Evolutionary conservation across 2,329 filamentous ascomycete species (phyloP).

Genomic region (Orbilia ellipsospora): DNA sequence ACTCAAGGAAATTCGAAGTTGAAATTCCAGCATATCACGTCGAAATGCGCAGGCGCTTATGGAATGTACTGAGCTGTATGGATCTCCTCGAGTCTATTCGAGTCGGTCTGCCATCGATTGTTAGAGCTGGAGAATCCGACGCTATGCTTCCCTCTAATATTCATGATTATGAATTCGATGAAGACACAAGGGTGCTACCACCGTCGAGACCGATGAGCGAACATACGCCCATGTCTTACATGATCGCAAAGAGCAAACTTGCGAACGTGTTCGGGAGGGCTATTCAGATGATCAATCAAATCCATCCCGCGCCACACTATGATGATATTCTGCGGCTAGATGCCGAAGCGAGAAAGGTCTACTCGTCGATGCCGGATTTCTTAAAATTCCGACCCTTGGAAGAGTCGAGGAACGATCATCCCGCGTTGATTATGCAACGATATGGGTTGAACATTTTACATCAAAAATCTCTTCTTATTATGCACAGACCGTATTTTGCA

Average conservation of each 20-base stretch:
- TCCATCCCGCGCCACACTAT: constrained; percentile 65
- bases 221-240: constrained; percentile 80
- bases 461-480: constrained; percentile 85
- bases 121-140: constrained; percentile 79
- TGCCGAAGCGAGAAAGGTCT: constrained; percentile 70
- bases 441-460: constrained; percentile 87
- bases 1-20: constrained; percentile 76
- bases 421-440: constrained; percentile 78
- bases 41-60: constrained; percentile 77
- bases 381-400: constrained; percentile 80
- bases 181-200: constrained; percentile 75
- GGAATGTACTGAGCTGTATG: constrained; percentile 77
- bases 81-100: constrained; percentile 84
- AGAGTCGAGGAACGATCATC: constrained; percentile 76
- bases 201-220: constrained; percentile 75
- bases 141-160: constrained; percentile 80
- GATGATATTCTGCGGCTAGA: constrained; percentile 75
- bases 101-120: constrained; percentile 72
- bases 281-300: constrained; percentile 71
- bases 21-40: constrained; percentile 78
- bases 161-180: constrained; percentile 82
- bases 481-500: constrained; percentile 86
- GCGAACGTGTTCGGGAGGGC: constrained; percentile 77
- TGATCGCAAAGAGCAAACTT: constrained; percentile 78
- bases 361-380: constrained; percentile 79